A percentile compares a stretch with the other conserved stretches of the same genome.
Evolutionary conservation across 257 asterid species (phyloP).

Genomic region (Jacaranda copaia): DNA sequence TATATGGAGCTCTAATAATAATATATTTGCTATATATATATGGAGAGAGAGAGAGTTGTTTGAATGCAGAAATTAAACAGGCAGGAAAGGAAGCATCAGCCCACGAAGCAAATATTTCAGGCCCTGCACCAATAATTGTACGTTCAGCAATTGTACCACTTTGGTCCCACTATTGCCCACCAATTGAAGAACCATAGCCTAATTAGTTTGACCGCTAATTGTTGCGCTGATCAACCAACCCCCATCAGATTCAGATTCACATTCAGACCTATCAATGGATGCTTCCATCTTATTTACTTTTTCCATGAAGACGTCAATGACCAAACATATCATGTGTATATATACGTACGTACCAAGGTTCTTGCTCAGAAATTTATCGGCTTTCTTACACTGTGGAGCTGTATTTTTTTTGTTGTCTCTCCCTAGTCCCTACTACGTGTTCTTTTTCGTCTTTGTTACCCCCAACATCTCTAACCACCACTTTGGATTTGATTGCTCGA

Average conservation of each 20-base stretch:
- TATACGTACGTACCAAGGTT: background rate
- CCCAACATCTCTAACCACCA: slow-evolving; percentile 5
- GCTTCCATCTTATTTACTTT: background rate
- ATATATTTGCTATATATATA: too few species aligned
- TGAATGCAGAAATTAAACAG: too few species aligned
- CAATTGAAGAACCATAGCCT: too few species aligned
- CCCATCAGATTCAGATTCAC: too few species aligned
- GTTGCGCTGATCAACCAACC: background rate
- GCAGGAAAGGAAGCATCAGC: too few species aligned
- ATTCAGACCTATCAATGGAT: too few species aligned
- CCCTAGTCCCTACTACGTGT: background rate
- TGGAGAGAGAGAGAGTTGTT: too few species aligned
- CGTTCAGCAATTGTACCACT: too few species aligned
- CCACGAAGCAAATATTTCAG: too few species aligned
- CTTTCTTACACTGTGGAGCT: background rate
- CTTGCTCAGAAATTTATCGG: background rate
- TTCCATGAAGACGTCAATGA: background rate
- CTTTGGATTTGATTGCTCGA: background rate
- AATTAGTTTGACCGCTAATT: background rate
- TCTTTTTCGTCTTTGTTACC: background rate
- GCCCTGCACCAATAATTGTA: too few species aligned
- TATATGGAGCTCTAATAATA: too few species aligned
- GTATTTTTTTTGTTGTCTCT: background rate
- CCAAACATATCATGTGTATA: slow-evolving; percentile 1
- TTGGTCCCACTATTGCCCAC: too few species aligned